Conservation (phyloP, 495 filamentous ascomycete species). For the Neurospora sublineolata region DNA sequence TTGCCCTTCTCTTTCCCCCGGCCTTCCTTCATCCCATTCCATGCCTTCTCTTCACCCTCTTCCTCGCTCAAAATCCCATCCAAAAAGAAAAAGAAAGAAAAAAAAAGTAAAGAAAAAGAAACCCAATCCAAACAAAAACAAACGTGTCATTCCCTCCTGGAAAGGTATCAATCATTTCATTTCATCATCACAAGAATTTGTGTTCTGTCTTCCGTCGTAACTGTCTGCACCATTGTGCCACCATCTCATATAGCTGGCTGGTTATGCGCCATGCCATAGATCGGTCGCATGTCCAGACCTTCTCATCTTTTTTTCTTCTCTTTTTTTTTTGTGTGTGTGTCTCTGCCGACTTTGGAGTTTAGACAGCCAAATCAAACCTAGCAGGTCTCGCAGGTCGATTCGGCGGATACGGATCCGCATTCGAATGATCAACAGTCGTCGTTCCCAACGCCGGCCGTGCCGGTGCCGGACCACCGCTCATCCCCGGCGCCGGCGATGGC, state of each 20-base stretch:
- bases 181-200: not conserved
- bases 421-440: not conserved
- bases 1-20: not conserved
- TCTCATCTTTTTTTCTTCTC: not conserved
- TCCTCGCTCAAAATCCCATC: not conserved
- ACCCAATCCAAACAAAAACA: not conserved
- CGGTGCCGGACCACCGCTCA: not conserved
- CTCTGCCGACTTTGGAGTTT: not conserved
- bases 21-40: not conserved
- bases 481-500: not conserved
- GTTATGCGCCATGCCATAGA: not conserved
- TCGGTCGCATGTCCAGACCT: not conserved
- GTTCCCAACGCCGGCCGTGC: not conserved
- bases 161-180: not conserved
- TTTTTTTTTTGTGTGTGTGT: not conserved
- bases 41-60: not conserved
- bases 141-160: not conserved
- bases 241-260: not conserved
- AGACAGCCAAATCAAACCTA: not conserved
- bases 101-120: not conserved
- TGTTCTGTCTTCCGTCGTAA: not conserved
- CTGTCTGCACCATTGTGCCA: conserved; percentile 2
- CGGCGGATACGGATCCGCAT: not conserved
- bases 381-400: not conserved
- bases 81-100: not conserved